Evolutionary conservation across 768 basidiomycete genomes (phyloP).

Genomic region (Termitomyces sp.): DNA sequence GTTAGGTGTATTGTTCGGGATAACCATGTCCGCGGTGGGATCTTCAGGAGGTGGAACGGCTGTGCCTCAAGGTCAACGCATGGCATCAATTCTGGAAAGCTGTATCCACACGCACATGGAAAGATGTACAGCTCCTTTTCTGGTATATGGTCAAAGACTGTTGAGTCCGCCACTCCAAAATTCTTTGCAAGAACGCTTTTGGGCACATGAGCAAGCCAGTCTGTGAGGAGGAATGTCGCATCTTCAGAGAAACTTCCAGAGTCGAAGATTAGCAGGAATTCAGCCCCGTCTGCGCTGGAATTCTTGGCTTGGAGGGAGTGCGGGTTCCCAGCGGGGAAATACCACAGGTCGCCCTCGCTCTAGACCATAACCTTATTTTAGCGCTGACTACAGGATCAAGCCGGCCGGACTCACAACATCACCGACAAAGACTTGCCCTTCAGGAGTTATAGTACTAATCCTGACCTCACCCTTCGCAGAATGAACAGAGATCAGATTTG

Average conservation of each 20-base stretch:
- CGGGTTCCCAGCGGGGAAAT: conserved; percentile 51
- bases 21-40: conserved; percentile 33
- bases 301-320: conserved; percentile 53
- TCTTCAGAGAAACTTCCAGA: conserved; percentile 48
- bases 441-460: conserved; percentile 45
- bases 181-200: conserved; percentile 53
- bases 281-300: conserved; percentile 38
- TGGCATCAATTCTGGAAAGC: background rate
- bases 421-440: conserved; percentile 46
- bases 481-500: background rate
- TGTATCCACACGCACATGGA: conserved; percentile 19
- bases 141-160: conserved; percentile 51
- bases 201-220: conserved; percentile 63
- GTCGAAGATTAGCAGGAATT: conserved; percentile 47
- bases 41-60: conserved; percentile 38
- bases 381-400: too few relatives aligned
- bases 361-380: too few relatives aligned
- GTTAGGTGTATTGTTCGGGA: conserved; percentile 44
- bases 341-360: conserved; percentile 46
- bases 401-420: conserved; percentile 36
- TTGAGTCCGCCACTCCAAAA: conserved; percentile 39
- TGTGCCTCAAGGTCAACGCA: conserved; percentile 9
- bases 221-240: conserved; percentile 53
- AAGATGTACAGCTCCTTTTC: conserved; percentile 50
- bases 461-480: conserved; percentile 34